Conservation (phyloP, 345 rosid species). For the Syzygium grande region DNA sequence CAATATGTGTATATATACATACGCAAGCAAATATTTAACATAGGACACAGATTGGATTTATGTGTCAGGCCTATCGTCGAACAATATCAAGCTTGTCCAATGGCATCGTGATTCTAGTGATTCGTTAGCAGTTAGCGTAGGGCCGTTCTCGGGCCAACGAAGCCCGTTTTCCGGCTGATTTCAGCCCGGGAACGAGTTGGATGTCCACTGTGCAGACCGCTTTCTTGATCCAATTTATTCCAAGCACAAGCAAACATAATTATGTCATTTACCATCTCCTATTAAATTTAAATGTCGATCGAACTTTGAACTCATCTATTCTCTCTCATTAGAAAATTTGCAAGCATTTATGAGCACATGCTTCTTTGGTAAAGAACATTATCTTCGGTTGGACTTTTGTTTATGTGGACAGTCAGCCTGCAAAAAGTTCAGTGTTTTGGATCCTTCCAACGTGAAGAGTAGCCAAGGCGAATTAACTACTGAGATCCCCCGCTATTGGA, state of each 20-base stretch:
- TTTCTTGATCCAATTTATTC: neutral
- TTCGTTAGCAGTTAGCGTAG: neutral
- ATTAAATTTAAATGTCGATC: neutral
- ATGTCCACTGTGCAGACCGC: neutral
- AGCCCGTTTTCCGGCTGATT: neutral
- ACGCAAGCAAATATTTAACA: neutral
- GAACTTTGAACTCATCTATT: neutral
- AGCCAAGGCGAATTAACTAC: neutral
- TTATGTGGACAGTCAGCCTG: no score
- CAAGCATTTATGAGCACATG: neutral
- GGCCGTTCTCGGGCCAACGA: neutral
- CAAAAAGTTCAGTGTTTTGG: neutral
- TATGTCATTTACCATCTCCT: neutral
- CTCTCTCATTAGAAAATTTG: neutral
- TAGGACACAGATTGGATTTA: rapidly evolving
- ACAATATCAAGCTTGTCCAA: neutral
- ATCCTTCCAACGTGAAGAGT: neutral
- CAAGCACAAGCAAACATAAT: neutral
- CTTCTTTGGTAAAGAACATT: neutral
- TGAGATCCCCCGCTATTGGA: neutral
- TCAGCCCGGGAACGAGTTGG: rapidly evolving
- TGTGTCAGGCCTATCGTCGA: neutral
- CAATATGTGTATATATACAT: neutral
- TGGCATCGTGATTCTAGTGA: neutral
- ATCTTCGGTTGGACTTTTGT: neutral